Percentiles rank a stretch among this genome's conserved stretches.
phyloP scores from a whole-genome alignment of 2,329 filamentous ascomycete genomes.

The Hymenoscyphus fraxineus region DNA sequence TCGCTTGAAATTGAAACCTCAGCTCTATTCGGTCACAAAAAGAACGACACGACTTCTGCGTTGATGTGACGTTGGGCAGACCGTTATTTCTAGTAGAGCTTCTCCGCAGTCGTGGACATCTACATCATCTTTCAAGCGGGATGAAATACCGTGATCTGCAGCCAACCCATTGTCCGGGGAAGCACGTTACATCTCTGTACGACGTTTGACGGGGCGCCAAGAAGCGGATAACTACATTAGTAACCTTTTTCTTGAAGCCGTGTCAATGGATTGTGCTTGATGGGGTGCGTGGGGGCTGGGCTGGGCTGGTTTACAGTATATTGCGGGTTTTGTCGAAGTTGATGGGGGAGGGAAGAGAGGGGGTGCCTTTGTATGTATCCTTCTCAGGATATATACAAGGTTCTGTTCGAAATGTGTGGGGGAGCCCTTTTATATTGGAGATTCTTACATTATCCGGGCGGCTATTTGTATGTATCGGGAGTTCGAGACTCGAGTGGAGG shows the following conservation, averaged over 20 bases:
- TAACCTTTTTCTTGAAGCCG: neutral
- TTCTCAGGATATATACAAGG: neutral
- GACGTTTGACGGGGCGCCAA: neutral
- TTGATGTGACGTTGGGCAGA: slow-evolving; percentile 1
- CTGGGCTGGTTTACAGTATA: neutral
- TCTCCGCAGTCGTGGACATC: neutral
- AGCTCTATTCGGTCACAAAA: neutral
- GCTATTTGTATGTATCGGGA: neutral
- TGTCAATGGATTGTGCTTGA: neutral
- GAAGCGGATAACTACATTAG: slow-evolving; percentile 2
- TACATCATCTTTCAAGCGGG: neutral
- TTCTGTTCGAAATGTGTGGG: neutral
- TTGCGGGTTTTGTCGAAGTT: neutral
- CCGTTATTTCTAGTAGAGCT: neutral
- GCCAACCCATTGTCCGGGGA: neutral
- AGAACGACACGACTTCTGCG: neutral
- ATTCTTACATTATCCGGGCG: neutral
- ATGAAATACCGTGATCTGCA: neutral
- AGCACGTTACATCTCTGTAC: neutral
- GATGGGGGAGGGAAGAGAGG: no score
- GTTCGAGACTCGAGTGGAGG: neutral
- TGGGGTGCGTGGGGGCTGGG: neutral
- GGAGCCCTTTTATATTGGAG: neutral
- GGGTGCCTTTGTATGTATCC: neutral
- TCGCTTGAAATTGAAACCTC: neutral